These are phyloP conservation scores for Ceratobasidium sp. DNA, from an alignment of 1,284 basidiomycete genomes.

Conservation along the genomic window DNA sequence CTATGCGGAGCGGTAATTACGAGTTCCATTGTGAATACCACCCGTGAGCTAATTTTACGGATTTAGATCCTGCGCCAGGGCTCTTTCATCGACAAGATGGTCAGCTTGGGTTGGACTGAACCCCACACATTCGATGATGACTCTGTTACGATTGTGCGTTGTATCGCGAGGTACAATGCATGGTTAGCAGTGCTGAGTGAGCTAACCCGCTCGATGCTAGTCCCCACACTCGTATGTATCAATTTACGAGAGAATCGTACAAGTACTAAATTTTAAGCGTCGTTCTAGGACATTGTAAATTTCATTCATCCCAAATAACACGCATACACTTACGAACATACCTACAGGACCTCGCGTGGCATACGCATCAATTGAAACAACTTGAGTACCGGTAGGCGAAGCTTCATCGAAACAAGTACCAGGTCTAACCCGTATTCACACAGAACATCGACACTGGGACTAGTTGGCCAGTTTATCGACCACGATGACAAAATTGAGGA, in stretches of 20 bases:
- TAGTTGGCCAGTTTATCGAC: constrained; percentile 42
- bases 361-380: constrained; percentile 56
- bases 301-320: background rate
- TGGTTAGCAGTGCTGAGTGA: constrained; percentile 56
- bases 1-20: constrained; percentile 44
- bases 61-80: constrained; percentile 58
- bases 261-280: background rate
- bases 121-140: constrained; percentile 47
- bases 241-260: background rate
- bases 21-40: background rate
- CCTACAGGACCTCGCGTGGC: constrained; percentile 55
- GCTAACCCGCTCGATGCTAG: constrained; percentile 44
- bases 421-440: background rate
- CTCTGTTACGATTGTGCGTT: constrained; percentile 40
- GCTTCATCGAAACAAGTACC: background rate
- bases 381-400: constrained; percentile 47
- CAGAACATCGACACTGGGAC: constrained; percentile 35
- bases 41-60: too few relatives aligned
- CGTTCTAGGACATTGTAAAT: constrained; percentile 39
- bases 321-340: background rate
- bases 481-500: constrained; percentile 48
- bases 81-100: constrained; percentile 58
- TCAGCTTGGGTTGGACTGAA: constrained; percentile 58
- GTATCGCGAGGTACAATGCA: constrained; percentile 50
- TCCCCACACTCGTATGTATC: constrained; percentile 44